Evolutionary conservation across 768 basidiomycete species (phyloP).

Genomic region (Clavulina sp.): DNA sequence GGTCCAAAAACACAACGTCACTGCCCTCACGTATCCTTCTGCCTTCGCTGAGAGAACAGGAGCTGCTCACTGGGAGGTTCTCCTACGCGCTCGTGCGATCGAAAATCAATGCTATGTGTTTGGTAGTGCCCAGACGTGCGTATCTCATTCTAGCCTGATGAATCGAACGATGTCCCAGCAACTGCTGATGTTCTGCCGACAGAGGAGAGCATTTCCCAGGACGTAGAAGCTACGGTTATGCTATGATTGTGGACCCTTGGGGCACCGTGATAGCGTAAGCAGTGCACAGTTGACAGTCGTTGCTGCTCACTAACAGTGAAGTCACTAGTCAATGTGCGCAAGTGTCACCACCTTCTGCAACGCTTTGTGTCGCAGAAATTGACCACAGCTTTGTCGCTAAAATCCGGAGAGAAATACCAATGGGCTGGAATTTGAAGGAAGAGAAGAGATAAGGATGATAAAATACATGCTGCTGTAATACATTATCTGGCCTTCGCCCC

Average conservation of each 20-base stretch:
- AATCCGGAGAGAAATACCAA: slow-evolving; percentile 12
- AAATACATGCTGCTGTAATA: too few relatives aligned
- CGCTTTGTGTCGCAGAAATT: slow-evolving; percentile 9
- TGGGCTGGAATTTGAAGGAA: slow-evolving; percentile 6
- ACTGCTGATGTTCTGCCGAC: neutral
- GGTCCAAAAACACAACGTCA: slow-evolving; percentile 1
- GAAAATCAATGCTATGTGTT: slow-evolving; percentile 14
- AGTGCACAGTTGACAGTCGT: neutral
- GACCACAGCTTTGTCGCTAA: slow-evolving; percentile 9
- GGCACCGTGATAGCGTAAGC: slow-evolving; percentile 12
- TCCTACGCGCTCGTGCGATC: slow-evolving; percentile 12
- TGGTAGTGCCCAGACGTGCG: slow-evolving; percentile 10
- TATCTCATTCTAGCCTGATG: neutral
- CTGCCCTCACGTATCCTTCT: slow-evolving; percentile 11
- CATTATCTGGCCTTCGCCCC: too few relatives aligned
- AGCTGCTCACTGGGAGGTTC: slow-evolving; percentile 12
- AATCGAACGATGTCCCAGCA: neutral
- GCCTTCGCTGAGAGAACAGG: slow-evolving; percentile 12
- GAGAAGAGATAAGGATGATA: too few relatives aligned
- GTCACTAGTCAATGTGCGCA: slow-evolving; percentile 9
- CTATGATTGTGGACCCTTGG: slow-evolving; percentile 14
- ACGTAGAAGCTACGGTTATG: slow-evolving; percentile 10
- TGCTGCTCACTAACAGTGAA: neutral
- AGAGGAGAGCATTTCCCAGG: slow-evolving; percentile 12
- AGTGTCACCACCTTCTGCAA: slow-evolving; percentile 1